Base-by-base conservation (phyloP, 306 rosid species). In the Cicer cuneatum region DNA sequence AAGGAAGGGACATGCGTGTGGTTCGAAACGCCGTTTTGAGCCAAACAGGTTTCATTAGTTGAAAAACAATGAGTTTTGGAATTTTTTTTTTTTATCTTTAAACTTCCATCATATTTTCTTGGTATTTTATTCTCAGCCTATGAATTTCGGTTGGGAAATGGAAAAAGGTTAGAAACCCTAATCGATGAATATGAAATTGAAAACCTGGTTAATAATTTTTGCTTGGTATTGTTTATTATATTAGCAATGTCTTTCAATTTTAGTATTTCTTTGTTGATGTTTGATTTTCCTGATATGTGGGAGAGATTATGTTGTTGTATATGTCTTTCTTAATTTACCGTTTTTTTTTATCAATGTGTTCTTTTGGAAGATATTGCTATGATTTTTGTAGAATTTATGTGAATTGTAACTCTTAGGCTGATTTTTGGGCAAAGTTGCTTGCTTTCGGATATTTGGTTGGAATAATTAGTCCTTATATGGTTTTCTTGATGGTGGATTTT, bases 31-130 rank as follows among this genome's bases (percentile, higher is more conserved):
- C 96, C 0, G 86, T 92, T 66, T 90, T 81, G 86, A 87, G 87
- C 45, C 93, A 78, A 84, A 90, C 92, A 83, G 96, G 97, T 86
- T 92, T 92, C 68, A 75, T 88, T 56, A 91, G 85, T 84, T 89
- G 82, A 87, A 19, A 62, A 18, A 39, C 16, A 3, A 49, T 24
- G 8, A 5, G 7, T 2, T 40, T 51, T 24, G 40, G 8, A 15
- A 53, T 41, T 54, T 59, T 14, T 40, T 37, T 10, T 5, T 54
- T 51, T 10, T 47, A 51, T 45, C 45, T 54, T 54, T 15, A 24
- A 1, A 59, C 12, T 59, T 59, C 5, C 5, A 12, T 29, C 40
- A 19, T 65, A n/a, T 11, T 16, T 69, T 62, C 7, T 10, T 61
- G 12, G 38, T 47, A 7, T 74, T 60, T 47, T 35, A 5, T 15